Evolutionary conservation across 345 rosid genomes (phyloP).

Genomic region (Salix dunnii): DNA sequence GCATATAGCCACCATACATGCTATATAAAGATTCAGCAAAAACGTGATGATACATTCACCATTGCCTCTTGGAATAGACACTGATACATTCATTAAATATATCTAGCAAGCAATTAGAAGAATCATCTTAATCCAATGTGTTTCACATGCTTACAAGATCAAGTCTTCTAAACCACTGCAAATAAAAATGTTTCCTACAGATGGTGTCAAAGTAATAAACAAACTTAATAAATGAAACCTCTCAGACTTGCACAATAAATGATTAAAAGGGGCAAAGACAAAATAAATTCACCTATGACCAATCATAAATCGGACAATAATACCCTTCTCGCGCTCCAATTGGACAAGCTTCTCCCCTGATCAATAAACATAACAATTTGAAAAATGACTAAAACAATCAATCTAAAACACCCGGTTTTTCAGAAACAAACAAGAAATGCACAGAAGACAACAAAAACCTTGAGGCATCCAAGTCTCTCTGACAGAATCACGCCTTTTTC

Average conservation of each 20-base stretch:
- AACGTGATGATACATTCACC: background rate
- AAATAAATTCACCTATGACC: slow-evolving; percentile 69
- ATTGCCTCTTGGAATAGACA: background rate
- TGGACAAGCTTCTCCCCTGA: slow-evolving; percentile 75
- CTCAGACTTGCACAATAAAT: background rate
- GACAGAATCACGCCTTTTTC: slow-evolving; percentile 94
- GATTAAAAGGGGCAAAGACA: background rate
- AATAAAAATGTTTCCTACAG: background rate
- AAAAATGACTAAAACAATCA: background rate
- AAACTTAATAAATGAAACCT: background rate
- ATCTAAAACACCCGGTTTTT: background rate
- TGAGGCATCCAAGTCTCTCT: slow-evolving; percentile 99
- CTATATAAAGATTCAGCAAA: background rate
- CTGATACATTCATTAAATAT: no score
- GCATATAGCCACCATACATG: background rate
- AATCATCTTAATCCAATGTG: background rate
- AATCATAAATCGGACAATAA: slow-evolving; percentile 91
- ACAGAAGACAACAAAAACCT: slow-evolving; percentile 38
- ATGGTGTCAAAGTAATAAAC: background rate
- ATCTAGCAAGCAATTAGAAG: background rate
- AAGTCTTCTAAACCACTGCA: background rate
- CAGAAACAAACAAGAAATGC: background rate
- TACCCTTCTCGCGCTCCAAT: slow-evolving; percentile 84
- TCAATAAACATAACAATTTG: slow-evolving; percentile 3
- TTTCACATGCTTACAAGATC: background rate